Evolutionary conservation across 2,329 filamentous ascomycete species (phyloP).

Genomic region (Knoxdaviesia capensis): DNA sequence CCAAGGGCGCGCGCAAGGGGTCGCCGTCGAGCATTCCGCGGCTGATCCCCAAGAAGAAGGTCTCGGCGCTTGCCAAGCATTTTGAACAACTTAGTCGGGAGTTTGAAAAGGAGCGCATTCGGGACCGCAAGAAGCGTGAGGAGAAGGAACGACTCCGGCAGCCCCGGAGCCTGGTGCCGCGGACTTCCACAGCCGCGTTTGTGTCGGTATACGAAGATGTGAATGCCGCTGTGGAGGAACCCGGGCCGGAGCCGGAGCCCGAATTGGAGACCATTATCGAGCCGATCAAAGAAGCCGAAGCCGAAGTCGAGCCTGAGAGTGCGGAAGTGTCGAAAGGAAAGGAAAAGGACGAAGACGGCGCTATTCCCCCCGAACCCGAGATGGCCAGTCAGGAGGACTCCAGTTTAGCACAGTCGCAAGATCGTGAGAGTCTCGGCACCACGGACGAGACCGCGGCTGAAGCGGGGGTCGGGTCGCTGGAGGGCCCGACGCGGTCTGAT

Average conservation of each 20-base stretch:
- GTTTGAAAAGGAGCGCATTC: conserved; percentile 83
- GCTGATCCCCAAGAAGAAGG: conserved; percentile 62
- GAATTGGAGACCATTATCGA: not conserved
- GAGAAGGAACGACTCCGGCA: conserved; percentile 44
- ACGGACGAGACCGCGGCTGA: conserved; percentile 14
- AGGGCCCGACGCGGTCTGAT: conserved; percentile 31
- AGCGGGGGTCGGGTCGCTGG: conserved; percentile 20
- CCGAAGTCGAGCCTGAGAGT: conserved; percentile 1
- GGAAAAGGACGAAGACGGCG: conserved; percentile 10
- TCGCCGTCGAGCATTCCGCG: conserved; percentile 69
- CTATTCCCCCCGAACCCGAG: conserved; percentile 7
- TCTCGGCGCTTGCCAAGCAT: conserved; percentile 82
- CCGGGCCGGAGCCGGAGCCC: conserved; percentile 22
- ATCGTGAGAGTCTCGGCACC: too few relatives aligned
- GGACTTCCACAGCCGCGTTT: conserved; percentile 83
- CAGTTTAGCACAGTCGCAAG: conserved; percentile 11
- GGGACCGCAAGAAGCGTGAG: conserved; percentile 63
- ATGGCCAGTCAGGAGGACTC: not conserved
- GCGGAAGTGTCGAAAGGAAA: too few relatives aligned
- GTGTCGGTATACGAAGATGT: conserved; percentile 93
- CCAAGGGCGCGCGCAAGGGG: conserved; percentile 35
- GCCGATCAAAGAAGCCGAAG: not conserved
- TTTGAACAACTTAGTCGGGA: conserved; percentile 94
- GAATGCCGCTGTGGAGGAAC: conserved; percentile 76
- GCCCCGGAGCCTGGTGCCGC: conserved; percentile 62